phyloP scores from a whole-genome alignment of 768 basidiomycete genomes.

The Wakefieldia striispora region DNA sequence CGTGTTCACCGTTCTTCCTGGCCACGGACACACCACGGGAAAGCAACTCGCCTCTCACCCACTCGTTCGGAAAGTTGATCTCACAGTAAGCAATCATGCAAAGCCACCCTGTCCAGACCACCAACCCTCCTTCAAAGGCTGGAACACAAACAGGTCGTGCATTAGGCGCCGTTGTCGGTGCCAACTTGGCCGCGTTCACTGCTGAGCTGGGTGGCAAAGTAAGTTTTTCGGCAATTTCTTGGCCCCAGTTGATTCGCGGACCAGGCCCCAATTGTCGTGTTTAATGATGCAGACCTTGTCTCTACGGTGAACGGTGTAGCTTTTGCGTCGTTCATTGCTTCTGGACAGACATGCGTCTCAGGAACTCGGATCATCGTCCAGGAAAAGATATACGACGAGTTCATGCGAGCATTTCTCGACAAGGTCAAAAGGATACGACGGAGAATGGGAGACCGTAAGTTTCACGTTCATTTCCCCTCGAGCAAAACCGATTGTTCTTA shows the following conservation, averaged over 20 bases:
- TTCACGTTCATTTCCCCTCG: neutral
- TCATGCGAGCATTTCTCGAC: slow-evolving; percentile 57
- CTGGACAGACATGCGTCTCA: slow-evolving; percentile 90
- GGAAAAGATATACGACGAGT: slow-evolving; percentile 62
- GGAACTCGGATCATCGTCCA: slow-evolving; percentile 83
- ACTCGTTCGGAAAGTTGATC: slow-evolving; percentile 74
- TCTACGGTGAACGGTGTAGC: slow-evolving; percentile 82
- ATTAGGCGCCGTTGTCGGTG: slow-evolving; percentile 70
- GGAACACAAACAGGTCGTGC: slow-evolving; percentile 76
- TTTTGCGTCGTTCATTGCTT: slow-evolving; percentile 83
- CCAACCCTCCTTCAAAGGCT: slow-evolving; percentile 43
- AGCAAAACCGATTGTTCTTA: slow-evolving; percentile 24
- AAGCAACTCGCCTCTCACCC: slow-evolving; percentile 63
- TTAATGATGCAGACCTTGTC: slow-evolving; percentile 70
- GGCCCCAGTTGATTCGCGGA: slow-evolving; percentile 1
- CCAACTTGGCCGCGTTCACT: slow-evolving; percentile 71
- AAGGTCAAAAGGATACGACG: slow-evolving; percentile 60
- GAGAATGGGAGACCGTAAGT: slow-evolving; percentile 80
- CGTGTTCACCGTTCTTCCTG: slow-evolving; percentile 72
- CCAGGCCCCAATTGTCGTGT: slow-evolving; percentile 78
- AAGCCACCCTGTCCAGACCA: neutral
- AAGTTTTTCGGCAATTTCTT: neutral
- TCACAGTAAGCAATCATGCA: slow-evolving; percentile 55
- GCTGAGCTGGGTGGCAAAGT: slow-evolving; percentile 89
- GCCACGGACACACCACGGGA: slow-evolving; percentile 64